Conservation (phyloP, 495 filamentous ascomycete genomes). For the Penicillium psychrofluorescens region DNA sequence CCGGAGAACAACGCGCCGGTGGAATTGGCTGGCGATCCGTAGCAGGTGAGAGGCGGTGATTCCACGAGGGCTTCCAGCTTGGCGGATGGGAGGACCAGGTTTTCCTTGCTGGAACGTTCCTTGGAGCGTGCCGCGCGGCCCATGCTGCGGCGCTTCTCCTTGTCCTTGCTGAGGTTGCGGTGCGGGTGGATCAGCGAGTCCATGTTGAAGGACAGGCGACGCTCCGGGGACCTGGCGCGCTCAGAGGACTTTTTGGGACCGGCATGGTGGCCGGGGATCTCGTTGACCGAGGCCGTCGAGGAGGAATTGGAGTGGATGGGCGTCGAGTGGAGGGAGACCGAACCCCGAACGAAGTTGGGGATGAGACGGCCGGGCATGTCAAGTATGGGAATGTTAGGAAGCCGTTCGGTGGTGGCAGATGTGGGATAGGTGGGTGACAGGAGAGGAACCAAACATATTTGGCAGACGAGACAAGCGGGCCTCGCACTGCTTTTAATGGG, state of each 20-base stretch:
- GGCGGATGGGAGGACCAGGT: conserved; percentile 31
- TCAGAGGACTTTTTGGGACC: conserved; percentile 29
- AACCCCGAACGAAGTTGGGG: conserved; percentile 38
- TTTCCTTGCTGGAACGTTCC: conserved; percentile 24
- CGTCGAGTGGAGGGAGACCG: conserved; percentile 28
- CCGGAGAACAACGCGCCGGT: conserved; percentile 85
- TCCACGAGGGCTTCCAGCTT: conserved; percentile 74
- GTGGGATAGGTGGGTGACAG: not conserved
- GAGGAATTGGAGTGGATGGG: conserved; percentile 33
- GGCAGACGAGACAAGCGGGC: not conserved
- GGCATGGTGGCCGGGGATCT: conserved; percentile 18
- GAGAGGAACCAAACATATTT: not conserved
- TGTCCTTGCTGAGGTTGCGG: conserved; percentile 36
- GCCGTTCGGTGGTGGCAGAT: not conserved
- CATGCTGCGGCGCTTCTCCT: conserved; percentile 34
- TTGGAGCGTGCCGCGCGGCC: conserved; percentile 34
- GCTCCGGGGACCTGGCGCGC: conserved; percentile 33
- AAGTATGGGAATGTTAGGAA: conserved; percentile 1
- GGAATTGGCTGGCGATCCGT: conserved; percentile 65
- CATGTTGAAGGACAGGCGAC: conserved; percentile 37
- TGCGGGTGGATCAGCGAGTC: conserved; percentile 41
- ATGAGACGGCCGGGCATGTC: conserved; percentile 43
- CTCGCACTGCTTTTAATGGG: conserved; percentile 11
- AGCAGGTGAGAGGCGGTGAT: conserved; percentile 82
- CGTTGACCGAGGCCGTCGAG: conserved; percentile 38